Evolutionary conservation across 129 eudicot genomes (phyloP), one percentile per base, ranked within the genome.

Genomic region (Pulicaria dysenterica): DNA sequence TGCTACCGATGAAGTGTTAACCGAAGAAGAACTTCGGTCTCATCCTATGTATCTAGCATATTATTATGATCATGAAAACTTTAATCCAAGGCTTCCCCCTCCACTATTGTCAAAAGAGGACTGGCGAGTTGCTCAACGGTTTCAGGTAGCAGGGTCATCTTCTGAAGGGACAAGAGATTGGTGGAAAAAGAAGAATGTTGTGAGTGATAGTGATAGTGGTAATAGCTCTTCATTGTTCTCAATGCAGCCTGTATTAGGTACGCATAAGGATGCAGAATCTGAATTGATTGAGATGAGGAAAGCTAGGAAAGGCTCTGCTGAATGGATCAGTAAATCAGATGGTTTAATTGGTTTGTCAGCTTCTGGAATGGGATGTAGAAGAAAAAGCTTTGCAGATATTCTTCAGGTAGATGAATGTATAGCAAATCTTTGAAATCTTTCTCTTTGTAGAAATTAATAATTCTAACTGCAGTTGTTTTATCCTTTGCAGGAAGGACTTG

Each of bases 321-420:
- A 90, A 57, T 79, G 78, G 70, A 53, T 85, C 7, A 80, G 84
- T 45, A 88, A 73, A 77, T 59, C 81, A 8, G 81, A 65, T 39
- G 78, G 89, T 64, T 72, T 75, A 62, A 43, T 69, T 74, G 90
- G 83, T 64, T 73, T 75, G 13, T 64, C 83, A 37, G 39, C 83
- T 77, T 44, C 95, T 67, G 87, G 88, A 46, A 83, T 91, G 88
- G 95, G 91, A 6, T 71, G 41, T 70, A 82, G 95, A 79, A 82
- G 88, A 74, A 91, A 88, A 89, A 91, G 97, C 73, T 91, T 91
- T 58, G 95, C 97, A 5, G 95, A 91, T 59, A 85, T 91, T 59
- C 86, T 91, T 61, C 97, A 91, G 97, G 97, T 91, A 61, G 71
- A 15, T 61, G 39, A 42, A 39, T 40, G 11, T 74, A 13, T 54